Percentiles rank a stretch among this genome's conserved stretches.
Evolutionary conservation across 139 green algal genomes (phyloP).

Genomic region (Chlamydomonas urium): DNA sequence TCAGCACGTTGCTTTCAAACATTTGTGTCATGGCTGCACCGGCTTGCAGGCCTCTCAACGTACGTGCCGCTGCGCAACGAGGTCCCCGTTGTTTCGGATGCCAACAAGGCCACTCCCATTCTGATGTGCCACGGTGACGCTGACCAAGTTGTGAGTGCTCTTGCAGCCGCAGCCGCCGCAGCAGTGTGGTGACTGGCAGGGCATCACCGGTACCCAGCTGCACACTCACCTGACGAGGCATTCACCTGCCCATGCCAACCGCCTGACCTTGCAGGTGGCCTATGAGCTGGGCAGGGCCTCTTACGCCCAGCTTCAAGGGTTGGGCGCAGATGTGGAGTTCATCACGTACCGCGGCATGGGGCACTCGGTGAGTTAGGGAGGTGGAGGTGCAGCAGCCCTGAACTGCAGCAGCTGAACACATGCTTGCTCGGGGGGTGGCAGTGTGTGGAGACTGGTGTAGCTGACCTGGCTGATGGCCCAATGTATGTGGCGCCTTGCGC

Average conservation of each 20-base stretch:
- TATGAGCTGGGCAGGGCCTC: conserved; percentile 54
- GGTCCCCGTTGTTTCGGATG: conserved; percentile 45
- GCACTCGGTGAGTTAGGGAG: conserved; percentile 44
- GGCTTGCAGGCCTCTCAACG: conserved; percentile 48
- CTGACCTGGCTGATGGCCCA: too few relatives aligned
- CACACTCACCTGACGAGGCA: not conserved
- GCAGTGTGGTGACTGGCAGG: not conserved
- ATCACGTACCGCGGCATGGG: conserved; percentile 58
- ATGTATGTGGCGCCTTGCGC: not conserved
- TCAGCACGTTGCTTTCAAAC: too few relatives aligned
- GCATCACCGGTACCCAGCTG: not conserved
- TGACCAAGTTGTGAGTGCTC: conserved; percentile 20
- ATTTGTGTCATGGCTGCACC: too few relatives aligned
- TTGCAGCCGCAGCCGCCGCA: not conserved
- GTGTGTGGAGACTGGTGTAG: not conserved
- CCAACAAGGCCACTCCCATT: conserved; percentile 45
- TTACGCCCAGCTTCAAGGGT: conserved; percentile 39
- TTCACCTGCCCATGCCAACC: not conserved
- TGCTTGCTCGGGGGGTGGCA: not conserved
- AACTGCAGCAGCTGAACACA: not conserved
- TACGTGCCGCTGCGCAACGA: conserved; percentile 65
- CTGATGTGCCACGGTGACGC: conserved; percentile 30
- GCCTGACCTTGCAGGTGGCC: conserved; percentile 31
- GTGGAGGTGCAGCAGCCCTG: conserved; percentile 23
- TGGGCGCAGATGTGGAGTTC: conserved; percentile 51